Base-by-base conservation (phyloP, 345 rosid genomes). In the Triadica sebifera region DNA sequence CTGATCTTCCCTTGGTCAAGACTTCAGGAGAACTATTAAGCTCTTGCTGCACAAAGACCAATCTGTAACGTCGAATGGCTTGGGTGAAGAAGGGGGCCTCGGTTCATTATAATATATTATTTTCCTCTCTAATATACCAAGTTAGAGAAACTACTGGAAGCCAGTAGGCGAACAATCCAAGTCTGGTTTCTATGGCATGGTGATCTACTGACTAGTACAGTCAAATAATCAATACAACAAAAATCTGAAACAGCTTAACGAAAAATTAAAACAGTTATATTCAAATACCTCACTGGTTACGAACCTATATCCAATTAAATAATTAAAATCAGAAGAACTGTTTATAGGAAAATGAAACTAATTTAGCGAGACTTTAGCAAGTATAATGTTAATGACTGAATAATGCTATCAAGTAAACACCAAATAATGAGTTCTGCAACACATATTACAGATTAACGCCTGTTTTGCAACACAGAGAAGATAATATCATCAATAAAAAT, bases 21-120 rank as follows among this genome's bases (percentile, higher is more conserved):
- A 80, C 82, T 24, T 91, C 90, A 45, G 88, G 84, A 76, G 86
- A 69, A 77, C 75, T 81, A 80, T 80, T 83, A 20, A 59, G 77
- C 68, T 91, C 97, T 77, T 86, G 91, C 86, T 89, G 92, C 51
- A 88, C 74, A 76, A 89, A 89, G 72, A 97, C 95, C 79, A 89
- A 89, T 86, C 85, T 89, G n/a, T n/a, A n/a, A n/a, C n/a, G 78
- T 95, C 98, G 76, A 91, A 51, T 0, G 83, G 82, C 73, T 82
- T 85, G 34, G 85, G 90, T 20, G 87, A 77, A 79, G 97, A 94
- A 74, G 79, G 77, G 9, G 91, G 85, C 59, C 89, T 93, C 12
- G 85, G 78, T 75, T 94, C 99, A 74, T 76, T 72, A 55, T 89
- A 93, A 74, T 89, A 91, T 70, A 67, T 72, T 78, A 45, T 85